Evolutionary conservation across 192 early-diverging fungal genomes (phyloP), one percentile per base, ranked within the genome.

Genomic region (Coemansia sp.): DNA sequence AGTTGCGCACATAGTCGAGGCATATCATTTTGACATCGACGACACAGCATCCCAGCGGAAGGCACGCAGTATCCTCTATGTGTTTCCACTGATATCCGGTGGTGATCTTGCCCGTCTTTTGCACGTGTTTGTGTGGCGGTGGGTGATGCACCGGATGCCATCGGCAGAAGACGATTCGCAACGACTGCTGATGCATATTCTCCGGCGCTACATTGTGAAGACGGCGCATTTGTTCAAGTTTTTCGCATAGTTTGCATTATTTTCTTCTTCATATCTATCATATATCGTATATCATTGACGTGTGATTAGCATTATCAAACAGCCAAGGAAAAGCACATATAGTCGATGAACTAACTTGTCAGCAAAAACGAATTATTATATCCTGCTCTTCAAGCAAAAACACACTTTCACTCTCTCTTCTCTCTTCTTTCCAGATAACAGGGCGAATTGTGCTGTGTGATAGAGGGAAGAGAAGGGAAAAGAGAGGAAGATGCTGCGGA

Each of bases 81-180:
- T 77, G 61, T 68, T 82, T 56, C 45, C 71, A 21, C 15, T 73
- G 7, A 45, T 82, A 3, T 42, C 57, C 4, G 79, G 74, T 19
- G 48, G 47, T 5, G 74, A 82, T 26, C 59, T 82, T 42, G 67
- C 74, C 3, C 74, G 72, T 4, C 36, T 82, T 21, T 59, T 82
- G 65, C 74, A 77, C 49, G 64, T 68, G 48, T 77, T 63, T 56
- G 74, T 82, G 41, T 82, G 79, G 79, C 70, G 79, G 15, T 73
- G 71, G 71, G 26, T 71, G 11, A 36, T 82, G 32, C 79, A 82
- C 60, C 62, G 63, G 19, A 68, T 82, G 49, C 74, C 79, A 6
- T 58, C 43, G 9, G 79, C 79, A 10, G 65, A 68, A 19, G 71
- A 68, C 46, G 71, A 82, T n/a, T 66, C 79, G 51, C 71, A 66